Percentiles rank a stretch among this genome's conserved stretches.
These are phyloP conservation scores for Cyathus striatus DNA, from an alignment of 768 basidiomycete genomes.

Conservation along the genomic window DNA sequence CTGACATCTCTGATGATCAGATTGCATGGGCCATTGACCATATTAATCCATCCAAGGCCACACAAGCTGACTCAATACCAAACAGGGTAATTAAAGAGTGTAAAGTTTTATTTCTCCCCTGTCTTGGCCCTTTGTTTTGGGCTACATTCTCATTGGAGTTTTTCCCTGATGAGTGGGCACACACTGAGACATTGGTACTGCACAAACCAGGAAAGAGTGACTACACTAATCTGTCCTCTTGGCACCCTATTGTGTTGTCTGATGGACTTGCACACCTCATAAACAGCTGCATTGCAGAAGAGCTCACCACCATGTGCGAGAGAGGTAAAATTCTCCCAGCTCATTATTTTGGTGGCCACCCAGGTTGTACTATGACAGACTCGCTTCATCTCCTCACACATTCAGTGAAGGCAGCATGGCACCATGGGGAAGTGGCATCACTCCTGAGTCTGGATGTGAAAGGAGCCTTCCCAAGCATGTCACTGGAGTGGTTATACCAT, in stretches of 20 bases:
- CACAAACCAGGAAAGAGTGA: constrained; percentile 27
- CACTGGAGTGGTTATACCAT: constrained; percentile 12
- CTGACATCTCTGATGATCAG: constrained; percentile 16
- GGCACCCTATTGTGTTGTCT: constrained; percentile 26
- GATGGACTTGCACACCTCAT: constrained; percentile 13
- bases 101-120: constrained; percentile 13
- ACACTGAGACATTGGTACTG: constrained; percentile 19
- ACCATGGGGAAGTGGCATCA: constrained; percentile 17
- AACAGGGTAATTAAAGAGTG: constrained; percentile 24
- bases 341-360: constrained; percentile 20
- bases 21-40: constrained; percentile 13
- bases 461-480: constrained; percentile 27
- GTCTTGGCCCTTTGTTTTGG: constrained; percentile 21
- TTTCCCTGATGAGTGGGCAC: constrained; percentile 12
- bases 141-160: constrained; percentile 17
- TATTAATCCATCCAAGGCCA: constrained; percentile 27
- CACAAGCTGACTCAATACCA: constrained; percentile 10
- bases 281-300: constrained; percentile 12
- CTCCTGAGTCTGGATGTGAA: constrained; percentile 30
- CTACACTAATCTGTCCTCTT: constrained; percentile 24
- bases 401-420: constrained; percentile 30
- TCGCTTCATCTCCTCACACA: constrained; percentile 20
- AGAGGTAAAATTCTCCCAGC: constrained; percentile 10
- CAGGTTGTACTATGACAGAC: constrained; percentile 22
- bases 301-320: constrained; percentile 8